A percentile compares a stretch with the other conserved stretches of the same genome.
phyloP scores from a whole-genome alignment of 23 red algal species.

The Agarophyton chilense region DNA sequence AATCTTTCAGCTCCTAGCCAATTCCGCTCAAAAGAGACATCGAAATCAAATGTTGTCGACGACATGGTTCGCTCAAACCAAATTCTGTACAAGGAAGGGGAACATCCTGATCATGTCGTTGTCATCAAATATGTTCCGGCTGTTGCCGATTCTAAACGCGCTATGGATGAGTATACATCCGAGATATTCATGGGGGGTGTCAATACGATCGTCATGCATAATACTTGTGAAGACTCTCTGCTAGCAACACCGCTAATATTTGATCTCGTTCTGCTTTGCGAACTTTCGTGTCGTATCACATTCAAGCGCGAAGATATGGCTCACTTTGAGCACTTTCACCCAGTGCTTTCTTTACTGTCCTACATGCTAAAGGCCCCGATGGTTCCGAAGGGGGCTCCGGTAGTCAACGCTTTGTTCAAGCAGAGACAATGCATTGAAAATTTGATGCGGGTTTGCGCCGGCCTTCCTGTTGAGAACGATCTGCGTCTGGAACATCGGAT shows the following conservation, averaged over 20 bases:
- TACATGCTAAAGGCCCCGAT: conserved; percentile 98
- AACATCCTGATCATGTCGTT: conserved; percentile 96
- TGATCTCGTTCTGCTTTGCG: conserved; percentile 88
- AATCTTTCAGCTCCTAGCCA: conserved; percentile 97
- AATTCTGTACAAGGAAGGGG: conserved; percentile 88
- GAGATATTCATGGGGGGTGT: conserved; percentile 99
- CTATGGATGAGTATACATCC: conserved; percentile 96
- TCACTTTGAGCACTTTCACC: conserved; percentile 78
- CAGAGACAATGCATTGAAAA: conserved; percentile 98
- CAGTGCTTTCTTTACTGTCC: conserved; percentile 91
- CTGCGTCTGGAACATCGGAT: conserved; percentile 91
- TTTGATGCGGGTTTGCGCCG: conserved; percentile 85
- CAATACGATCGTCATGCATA: conserved; percentile 94
- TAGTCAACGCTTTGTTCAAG: conserved; percentile 95
- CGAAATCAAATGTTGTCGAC: conserved; percentile 95
- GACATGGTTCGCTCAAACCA: conserved; percentile 94
- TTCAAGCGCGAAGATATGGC: conserved; percentile 68
- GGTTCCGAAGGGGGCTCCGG: conserved; percentile 82
- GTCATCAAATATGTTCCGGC: conserved; percentile 99
- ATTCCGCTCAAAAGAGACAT: conserved; percentile 96
- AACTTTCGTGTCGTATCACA: conserved; percentile 86
- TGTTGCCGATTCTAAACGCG: conserved; percentile 93
- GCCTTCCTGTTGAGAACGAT: conserved; percentile 94
- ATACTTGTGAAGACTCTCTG: conserved; percentile 98
- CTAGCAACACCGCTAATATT: conserved; percentile 95